Evolutionary conservation across 73 alveolate species (phyloP).

Genomic region (Paramecium caudatum): DNA sequence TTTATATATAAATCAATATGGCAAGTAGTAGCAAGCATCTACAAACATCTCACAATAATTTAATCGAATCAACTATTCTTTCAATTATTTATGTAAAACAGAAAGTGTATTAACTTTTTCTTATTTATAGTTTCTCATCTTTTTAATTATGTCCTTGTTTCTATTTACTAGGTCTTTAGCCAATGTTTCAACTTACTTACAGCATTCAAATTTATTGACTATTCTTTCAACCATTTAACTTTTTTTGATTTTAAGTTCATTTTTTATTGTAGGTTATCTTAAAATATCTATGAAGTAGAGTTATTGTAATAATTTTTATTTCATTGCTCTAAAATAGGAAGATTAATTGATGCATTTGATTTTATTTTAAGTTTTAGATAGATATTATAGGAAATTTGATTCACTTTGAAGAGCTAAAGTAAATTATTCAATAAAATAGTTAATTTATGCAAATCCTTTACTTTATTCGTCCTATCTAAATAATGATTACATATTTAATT

Average conservation of each 20-base stretch:
- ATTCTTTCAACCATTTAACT: not conserved
- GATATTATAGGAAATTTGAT: not conserved
- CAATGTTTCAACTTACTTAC: not conserved
- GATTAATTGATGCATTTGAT: not conserved
- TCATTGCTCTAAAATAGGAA: not conserved
- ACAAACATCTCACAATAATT: conserved; percentile 41
- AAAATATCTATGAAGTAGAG: not conserved
- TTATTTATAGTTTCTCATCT: conserved; percentile 44
- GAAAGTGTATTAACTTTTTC: conserved; percentile 7
- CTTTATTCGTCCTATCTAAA: conserved; percentile 15
- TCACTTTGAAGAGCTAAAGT: conserved; percentile 4
- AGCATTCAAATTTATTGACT: not conserved
- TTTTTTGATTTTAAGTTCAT: not conserved
- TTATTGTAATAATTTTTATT: not conserved
- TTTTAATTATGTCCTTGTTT: conserved; percentile 6
- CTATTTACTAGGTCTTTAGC: not conserved
- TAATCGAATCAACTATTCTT: not conserved
- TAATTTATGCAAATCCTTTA: conserved; percentile 20
- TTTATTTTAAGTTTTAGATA: not conserved
- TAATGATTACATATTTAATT: conserved; percentile 11
- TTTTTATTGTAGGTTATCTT: not conserved
- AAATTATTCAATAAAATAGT: conserved; percentile 55
- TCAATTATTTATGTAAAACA: not conserved
- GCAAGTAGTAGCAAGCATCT: conserved; percentile 1
- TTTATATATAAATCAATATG: conserved; percentile 22